These are phyloP conservation scores for Pichia sp. DNA, from an alignment of 1,139 yeast species.

Conservation along the genomic window DNA sequence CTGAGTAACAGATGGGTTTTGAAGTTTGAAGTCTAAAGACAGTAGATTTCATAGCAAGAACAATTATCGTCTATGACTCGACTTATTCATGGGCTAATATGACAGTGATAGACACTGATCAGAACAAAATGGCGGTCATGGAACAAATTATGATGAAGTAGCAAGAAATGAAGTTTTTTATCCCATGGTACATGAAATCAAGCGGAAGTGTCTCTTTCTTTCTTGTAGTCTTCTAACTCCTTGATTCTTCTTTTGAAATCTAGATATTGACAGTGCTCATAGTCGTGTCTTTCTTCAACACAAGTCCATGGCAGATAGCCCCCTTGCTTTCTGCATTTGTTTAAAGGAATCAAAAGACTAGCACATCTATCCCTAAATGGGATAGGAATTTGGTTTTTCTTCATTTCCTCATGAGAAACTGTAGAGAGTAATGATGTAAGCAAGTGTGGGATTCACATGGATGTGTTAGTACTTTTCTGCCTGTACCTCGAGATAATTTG, in stretches of 20 bases:
- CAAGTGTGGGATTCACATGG: not conserved
- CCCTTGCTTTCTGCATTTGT: constrained; percentile 53
- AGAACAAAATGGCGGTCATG: not conserved
- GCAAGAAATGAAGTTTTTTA: not conserved
- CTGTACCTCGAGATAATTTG: not conserved
- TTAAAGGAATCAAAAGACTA: constrained; percentile 61
- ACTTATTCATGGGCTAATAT: not conserved
- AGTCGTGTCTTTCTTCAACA: constrained; percentile 72
- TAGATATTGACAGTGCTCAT: constrained; percentile 82
- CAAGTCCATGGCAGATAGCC: constrained; percentile 65
- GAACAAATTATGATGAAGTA: not conserved
- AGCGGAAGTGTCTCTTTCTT: constrained; percentile 29
- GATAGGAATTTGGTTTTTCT: constrained; percentile 71
- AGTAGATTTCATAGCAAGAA: not conserved
- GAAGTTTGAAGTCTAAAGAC: not conserved
- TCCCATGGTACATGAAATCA: not conserved
- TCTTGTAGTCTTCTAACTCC: constrained; percentile 60
- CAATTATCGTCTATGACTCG: not conserved
- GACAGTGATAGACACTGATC: not conserved
- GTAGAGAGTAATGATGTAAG: constrained; percentile 1
- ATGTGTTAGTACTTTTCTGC: constrained; percentile 9
- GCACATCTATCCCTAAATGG: constrained; percentile 88
- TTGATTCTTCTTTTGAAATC: constrained; percentile 79
- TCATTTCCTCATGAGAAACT: constrained; percentile 85
- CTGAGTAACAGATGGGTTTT: not conserved